Conservation (phyloP, 352 stramenopile species). For the Phytopythium mirpurense region DNA sequence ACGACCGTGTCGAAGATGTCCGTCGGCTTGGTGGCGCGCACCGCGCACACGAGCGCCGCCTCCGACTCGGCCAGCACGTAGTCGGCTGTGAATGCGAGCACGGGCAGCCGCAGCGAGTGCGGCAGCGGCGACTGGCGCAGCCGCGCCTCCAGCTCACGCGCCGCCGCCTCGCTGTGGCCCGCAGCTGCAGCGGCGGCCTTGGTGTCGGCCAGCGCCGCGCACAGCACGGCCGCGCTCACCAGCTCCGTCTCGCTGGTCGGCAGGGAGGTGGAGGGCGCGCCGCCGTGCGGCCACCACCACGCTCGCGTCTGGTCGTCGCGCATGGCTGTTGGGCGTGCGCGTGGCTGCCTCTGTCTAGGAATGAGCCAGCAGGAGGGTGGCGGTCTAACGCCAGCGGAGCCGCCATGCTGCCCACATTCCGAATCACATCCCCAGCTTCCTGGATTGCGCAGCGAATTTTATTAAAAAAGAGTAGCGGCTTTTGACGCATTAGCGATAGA, state of each 20-base stretch:
- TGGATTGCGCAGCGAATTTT: slow-evolving; percentile 9
- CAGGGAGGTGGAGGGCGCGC: slow-evolving; percentile 9
- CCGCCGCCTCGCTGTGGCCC: slow-evolving; percentile 15
- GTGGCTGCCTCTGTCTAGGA: neutral
- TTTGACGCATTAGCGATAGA: neutral
- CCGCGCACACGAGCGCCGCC: slow-evolving; percentile 54
- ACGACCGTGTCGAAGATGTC: slow-evolving; percentile 70
- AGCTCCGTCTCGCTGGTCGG: slow-evolving; percentile 65
- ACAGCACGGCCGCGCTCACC: slow-evolving; percentile 70
- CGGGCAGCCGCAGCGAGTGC: slow-evolving; percentile 49
- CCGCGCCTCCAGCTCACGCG: slow-evolving; percentile 44
- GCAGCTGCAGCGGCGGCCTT: slow-evolving; percentile 13
- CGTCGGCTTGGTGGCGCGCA: slow-evolving; percentile 47
- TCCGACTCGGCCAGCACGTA: slow-evolving; percentile 63
- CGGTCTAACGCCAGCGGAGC: no score
- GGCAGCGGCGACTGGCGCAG: slow-evolving; percentile 62
- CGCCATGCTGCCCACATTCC: no score
- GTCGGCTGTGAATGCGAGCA: slow-evolving; percentile 43
- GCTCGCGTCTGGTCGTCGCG: slow-evolving; percentile 3
- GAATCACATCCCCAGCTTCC: no score
- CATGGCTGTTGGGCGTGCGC: neutral
- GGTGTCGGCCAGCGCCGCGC: slow-evolving; percentile 47
- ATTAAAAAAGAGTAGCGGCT: neutral
- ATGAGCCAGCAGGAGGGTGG: no score
- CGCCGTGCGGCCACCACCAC: slow-evolving; percentile 46